These are phyloP conservation scores for Erysimum cheiranthoides DNA, from an alignment of 345 rosid species.

Conservation along the genomic window DNA sequence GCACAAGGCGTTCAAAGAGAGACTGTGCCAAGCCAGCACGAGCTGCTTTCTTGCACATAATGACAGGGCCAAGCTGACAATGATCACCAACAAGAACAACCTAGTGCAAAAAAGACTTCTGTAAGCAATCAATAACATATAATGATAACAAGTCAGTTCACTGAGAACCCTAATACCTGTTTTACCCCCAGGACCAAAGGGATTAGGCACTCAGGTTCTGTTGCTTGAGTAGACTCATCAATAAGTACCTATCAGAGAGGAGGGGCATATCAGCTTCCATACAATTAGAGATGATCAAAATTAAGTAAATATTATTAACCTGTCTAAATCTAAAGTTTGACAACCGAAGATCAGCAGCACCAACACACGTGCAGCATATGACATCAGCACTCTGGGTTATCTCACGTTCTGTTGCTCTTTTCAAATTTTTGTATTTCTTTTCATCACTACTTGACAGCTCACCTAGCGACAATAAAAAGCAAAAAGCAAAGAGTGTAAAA, in stretches of 20 bases:
- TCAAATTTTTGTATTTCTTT: conserved; percentile 95
- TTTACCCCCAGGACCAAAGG: conserved; percentile 98
- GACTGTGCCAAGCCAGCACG: conserved; percentile 99
- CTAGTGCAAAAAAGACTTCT: conserved; percentile 47
- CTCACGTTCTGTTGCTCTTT: conserved; percentile 97
- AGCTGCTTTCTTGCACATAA: conserved; percentile 99
- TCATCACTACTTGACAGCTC: conserved; percentile 99
- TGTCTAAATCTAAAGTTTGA: conserved; percentile 98
- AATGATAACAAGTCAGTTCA: conserved; percentile 11
- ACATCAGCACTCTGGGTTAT: conserved; percentile 99
- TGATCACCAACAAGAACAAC: conserved; percentile 99
- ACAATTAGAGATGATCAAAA: conserved; percentile 19
- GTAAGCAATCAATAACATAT: conserved; percentile 31
- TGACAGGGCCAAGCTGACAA: conserved; percentile 99
- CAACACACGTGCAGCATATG: conserved; percentile 98
- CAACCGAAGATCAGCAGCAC: conserved; percentile 99
- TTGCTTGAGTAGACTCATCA: conserved; percentile 99
- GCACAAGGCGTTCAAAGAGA: conserved; percentile 94
- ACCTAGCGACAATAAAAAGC: conserved; percentile 53
- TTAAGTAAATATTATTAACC: conserved; percentile 52
- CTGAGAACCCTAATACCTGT: conserved; percentile 62
- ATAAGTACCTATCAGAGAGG: conserved; percentile 78
- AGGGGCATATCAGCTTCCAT: conserved; percentile 38
- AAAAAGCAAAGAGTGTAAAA: conserved; percentile 11
- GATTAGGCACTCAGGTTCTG: conserved; percentile 99